phyloP scores from a whole-genome alignment of 169 alveolate genomes.

The Plasmodium reichenowi region DNA sequence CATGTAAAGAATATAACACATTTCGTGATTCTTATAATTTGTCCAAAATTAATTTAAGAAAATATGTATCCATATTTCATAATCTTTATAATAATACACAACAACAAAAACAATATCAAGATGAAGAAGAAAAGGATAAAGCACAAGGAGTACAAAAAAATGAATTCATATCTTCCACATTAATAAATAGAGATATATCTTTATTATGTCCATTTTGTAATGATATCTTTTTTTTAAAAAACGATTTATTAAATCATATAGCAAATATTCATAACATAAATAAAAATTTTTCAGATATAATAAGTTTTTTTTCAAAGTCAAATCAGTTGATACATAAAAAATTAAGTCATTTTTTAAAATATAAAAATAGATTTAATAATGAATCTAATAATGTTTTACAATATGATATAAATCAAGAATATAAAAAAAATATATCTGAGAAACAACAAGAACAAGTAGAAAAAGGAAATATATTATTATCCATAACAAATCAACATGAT shows the following conservation, averaged over 20 bases:
- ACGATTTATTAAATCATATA: conserved; percentile 71
- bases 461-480: background rate
- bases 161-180: too few relatives aligned
- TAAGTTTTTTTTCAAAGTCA: conserved; percentile 56
- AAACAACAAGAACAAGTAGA: background rate
- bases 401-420: background rate
- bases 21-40: conserved; percentile 46
- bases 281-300: conserved; percentile 34
- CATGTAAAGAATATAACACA: conserved; percentile 54
- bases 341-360: conserved; percentile 46
- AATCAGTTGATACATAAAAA: conserved; percentile 59
- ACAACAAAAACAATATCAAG: background rate
- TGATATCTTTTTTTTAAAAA: conserved; percentile 40
- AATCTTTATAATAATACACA: conserved; percentile 24
- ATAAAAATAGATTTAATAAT: conserved; percentile 21
- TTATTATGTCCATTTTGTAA: conserved; percentile 67
- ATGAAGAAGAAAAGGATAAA: too few relatives aligned
- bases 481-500: background rate
- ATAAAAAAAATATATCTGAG: background rate
- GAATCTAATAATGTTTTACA: background rate
- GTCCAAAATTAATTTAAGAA: conserved; percentile 43
- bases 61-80: conserved; percentile 56
- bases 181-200: conserved; percentile 16
- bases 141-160: too few relatives aligned
- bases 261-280: conserved; percentile 60